Base-by-base conservation (phyloP, 768 basidiomycete species). In the Phylloporus scabripes region DNA sequence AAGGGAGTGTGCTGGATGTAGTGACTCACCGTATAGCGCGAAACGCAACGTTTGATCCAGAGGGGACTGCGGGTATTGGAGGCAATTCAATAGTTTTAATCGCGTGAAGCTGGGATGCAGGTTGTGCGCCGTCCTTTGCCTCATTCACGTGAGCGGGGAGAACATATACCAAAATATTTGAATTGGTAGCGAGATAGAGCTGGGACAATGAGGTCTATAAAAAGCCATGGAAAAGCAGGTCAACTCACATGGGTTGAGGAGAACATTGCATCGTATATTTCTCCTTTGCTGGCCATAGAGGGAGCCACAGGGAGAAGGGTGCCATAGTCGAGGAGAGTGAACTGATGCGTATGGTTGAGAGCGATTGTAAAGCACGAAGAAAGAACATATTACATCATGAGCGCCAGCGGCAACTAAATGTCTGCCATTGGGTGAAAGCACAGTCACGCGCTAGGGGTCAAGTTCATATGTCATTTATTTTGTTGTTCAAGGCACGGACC, bases 221-320 rank as follows among this genome's bases (percentile, higher is more conserved):
- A 41, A 34, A 28, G 33, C 6, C 12, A 14, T 23, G 7, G 17
- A 33, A 28, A 51, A 38, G 14, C 40, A 42, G 17, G 45, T 38
- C 24, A 15, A 65, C 74, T 50, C 60, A 89, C 89, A 18, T 75
- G 79, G 10, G 76, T 74, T 5, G 74, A 68, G 23, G 85, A 85
- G 72, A 96, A 88, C 7, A 89, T 77, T 15, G 80, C 82, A 59
- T 95, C 93, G 51, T 91, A 95, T 39, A 98, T 82, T 65, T 96
- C 92, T 40, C 83, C 84, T 11, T 79, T 78, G 14, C 80, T 72
- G 38, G 82, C 71, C 37, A 89, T 71, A 4, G 80, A 62, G 18
- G 65, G 64, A 14, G 72, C 76, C 20, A 70, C 68, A 9, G 76
- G 79, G 28, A 62, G 58, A 24, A 91, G 71, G 10, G 77, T 72